Conservation (phyloP, 2,329 filamentous ascomycete genomes). For the Aureobasidium sp. region DNA sequence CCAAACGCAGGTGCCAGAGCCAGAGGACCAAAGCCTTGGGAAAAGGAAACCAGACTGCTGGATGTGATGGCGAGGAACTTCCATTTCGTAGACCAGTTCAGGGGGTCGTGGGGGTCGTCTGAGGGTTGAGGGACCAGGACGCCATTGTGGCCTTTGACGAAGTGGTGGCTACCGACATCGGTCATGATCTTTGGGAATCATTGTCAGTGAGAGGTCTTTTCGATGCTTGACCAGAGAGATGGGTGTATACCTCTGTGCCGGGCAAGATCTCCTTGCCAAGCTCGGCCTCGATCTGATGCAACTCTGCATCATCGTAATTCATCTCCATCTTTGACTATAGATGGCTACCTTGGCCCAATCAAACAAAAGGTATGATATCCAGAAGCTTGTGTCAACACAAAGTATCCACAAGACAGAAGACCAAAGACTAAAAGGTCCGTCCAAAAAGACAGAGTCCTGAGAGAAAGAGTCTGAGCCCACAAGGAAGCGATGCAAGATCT, state of each 20-base stretch:
- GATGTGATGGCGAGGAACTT: slow-evolving; percentile 44
- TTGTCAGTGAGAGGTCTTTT: not conserved
- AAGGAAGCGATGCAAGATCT: not conserved
- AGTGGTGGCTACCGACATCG: slow-evolving; percentile 56
- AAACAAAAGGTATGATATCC: not conserved
- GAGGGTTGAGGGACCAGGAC: slow-evolving; percentile 49
- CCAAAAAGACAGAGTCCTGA: not conserved
- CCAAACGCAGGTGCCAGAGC: slow-evolving; percentile 55
- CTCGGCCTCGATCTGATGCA: slow-evolving; percentile 44
- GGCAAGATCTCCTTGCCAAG: slow-evolving; percentile 49
- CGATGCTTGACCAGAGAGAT: not conserved
- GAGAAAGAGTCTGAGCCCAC: not conserved
- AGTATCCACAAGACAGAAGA: not conserved
- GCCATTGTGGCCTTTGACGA: slow-evolving; percentile 48
- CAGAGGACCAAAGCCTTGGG: slow-evolving; percentile 49
- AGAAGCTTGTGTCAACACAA: not conserved
- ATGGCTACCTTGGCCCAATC: not conserved
- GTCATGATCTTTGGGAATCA: slow-evolving; percentile 40
- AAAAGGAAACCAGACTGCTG: slow-evolving; percentile 43
- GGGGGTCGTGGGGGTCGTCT: slow-evolving; percentile 38
- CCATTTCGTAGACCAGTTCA: slow-evolving; percentile 45
- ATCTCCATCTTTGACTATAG: slow-evolving; percentile 38
- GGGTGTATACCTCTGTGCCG: slow-evolving; percentile 40
- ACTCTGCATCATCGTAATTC: slow-evolving; percentile 38
- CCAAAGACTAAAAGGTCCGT: not conserved